These are phyloP conservation scores for Picea engelmannii DNA, from an alignment of 83 land plant genomes.

Conservation along the genomic window DNA sequence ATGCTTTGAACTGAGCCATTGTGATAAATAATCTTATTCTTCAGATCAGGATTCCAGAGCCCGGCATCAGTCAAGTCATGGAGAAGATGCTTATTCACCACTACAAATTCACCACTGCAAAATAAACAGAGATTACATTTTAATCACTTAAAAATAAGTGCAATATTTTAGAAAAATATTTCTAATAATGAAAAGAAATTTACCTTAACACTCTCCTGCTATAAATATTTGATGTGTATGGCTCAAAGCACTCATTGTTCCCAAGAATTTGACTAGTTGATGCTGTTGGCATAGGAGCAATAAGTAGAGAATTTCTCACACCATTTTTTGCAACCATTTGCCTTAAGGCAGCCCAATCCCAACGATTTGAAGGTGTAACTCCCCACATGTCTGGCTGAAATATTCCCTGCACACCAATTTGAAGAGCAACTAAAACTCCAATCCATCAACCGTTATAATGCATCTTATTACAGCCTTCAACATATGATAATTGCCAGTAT, in stretches of 20 bases:
- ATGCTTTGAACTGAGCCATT: slow-evolving; percentile 82
- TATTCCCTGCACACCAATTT: slow-evolving; percentile 46
- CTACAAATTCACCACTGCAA: slow-evolving; percentile 98
- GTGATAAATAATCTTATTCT: slow-evolving; percentile 78
- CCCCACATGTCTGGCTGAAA: slow-evolving; percentile 67
- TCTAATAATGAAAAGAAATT: neutral
- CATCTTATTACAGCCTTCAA: neutral
- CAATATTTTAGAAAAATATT: neutral
- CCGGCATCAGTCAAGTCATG: slow-evolving; percentile 94
- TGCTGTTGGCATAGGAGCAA: slow-evolving; percentile 99
- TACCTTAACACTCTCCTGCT: slow-evolving; percentile 91
- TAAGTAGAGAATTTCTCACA: slow-evolving; percentile 80
- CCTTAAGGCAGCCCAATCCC: too few relatives aligned
- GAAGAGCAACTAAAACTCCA: neutral
- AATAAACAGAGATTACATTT: too few relatives aligned
- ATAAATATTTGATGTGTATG: slow-evolving; percentile 94
- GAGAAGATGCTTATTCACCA: slow-evolving; percentile 92
- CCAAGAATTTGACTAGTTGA: slow-evolving; percentile 97
- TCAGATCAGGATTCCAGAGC: slow-evolving; percentile 79
- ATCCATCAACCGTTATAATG: too few relatives aligned
- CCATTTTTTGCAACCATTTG: slow-evolving; percentile 19
- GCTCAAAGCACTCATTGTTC: slow-evolving; percentile 97
- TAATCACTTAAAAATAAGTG: too few relatives aligned
- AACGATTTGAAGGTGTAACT: neutral
- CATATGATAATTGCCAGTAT: neutral